Base-by-base conservation (phyloP, 352 stramenopile species). In the Phytophthora gonapodyides region DNA sequence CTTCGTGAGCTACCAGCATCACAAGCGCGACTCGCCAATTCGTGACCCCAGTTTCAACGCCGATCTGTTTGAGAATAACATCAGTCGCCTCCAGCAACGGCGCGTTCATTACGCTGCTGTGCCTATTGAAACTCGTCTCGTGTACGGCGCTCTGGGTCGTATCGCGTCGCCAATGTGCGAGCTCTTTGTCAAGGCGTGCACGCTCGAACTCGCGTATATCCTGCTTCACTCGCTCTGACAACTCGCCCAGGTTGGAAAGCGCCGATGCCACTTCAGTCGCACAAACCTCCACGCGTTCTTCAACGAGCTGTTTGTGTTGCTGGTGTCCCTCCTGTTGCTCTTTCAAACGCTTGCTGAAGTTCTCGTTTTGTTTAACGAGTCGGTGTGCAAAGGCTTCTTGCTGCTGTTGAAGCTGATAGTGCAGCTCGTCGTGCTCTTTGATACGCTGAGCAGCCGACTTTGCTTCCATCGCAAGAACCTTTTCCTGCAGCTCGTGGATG, bases 401-500 rank as follows among this genome's bases (percentile, higher is more conserved):
- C 27, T 66, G 58, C 2, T 50, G 58, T 21, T 66, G 58, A 30
- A 66, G 33, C n/a, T 61, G 50, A 17, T 24, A 13, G 7, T 61
- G 51, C 6, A 55, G 15, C 40, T 53, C n/a, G 5, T 66, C 50
- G 42, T 61, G 49, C 10, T 66, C 34, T n/a, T 40, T 53, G 12
- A 34, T 34, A 48, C 42, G 52, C 27, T 61, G 49, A 38, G 27
- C 35, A 17, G 24, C 58, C 7, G 50, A 50, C 17, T 56, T 36
- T 0, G 19, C n/a, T 51, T 56, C 59, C 42, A 67, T 61, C 2
- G 24, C 51, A 3, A 67, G 9, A 45, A 61, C 43, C 34, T 56
- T 67, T 5, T 46, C 31, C 35, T 57, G 59, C 31, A 67, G 43
- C 24, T 61, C 50, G 12, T 67, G 51, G 21, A 67, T 67, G 15